Evolutionary conservation across 805 yeast species (phyloP).

Genomic region (Lipomyces mesembrius): DNA sequence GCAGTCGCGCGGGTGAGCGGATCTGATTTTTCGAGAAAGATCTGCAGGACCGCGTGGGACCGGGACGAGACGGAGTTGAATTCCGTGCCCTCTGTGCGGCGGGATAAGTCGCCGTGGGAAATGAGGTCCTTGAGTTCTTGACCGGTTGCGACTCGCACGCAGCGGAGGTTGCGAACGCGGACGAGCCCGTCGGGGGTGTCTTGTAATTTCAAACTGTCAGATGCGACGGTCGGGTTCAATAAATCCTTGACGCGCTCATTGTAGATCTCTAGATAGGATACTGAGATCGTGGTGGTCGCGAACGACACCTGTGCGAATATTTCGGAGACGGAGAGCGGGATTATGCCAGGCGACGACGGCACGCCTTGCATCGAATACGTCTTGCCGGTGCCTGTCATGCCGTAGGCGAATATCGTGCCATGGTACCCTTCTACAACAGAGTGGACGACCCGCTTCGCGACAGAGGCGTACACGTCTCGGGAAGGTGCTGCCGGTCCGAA

Average conservation of each 20-base stretch:
- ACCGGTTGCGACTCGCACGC: constrained; percentile 60
- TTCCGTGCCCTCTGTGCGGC: constrained; percentile 88
- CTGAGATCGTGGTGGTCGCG: constrained; percentile 50
- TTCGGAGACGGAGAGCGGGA: constrained; percentile 66
- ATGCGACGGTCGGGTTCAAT: constrained; percentile 50
- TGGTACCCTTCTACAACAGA: constrained; percentile 68
- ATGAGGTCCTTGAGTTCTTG: constrained; percentile 66
- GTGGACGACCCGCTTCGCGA: constrained; percentile 58
- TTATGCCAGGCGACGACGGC: constrained; percentile 66
- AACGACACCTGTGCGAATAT: constrained; percentile 56
- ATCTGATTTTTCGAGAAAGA: constrained; percentile 55
- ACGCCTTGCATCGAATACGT: constrained; percentile 85
- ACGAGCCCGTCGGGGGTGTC: constrained; percentile 77
- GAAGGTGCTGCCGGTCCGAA: constrained; percentile 53
- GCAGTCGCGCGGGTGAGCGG: constrained; percentile 8
- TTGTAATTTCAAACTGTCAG: constrained; percentile 70
- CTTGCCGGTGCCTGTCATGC: constrained; percentile 94
- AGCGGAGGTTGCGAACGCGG: constrained; percentile 72
- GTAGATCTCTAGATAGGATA: constrained; percentile 84
- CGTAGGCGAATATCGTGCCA: constrained; percentile 87
- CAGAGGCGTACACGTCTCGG: constrained; percentile 59
- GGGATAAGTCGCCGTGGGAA: constrained; percentile 67
- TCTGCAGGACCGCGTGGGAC: constrained; percentile 85
- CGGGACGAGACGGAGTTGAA: constrained; percentile 85
- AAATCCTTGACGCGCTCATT: constrained; percentile 86